phyloP scores from a whole-genome alignment of 768 basidiomycete genomes.

The Rhizopogon vesiculosus region DNA sequence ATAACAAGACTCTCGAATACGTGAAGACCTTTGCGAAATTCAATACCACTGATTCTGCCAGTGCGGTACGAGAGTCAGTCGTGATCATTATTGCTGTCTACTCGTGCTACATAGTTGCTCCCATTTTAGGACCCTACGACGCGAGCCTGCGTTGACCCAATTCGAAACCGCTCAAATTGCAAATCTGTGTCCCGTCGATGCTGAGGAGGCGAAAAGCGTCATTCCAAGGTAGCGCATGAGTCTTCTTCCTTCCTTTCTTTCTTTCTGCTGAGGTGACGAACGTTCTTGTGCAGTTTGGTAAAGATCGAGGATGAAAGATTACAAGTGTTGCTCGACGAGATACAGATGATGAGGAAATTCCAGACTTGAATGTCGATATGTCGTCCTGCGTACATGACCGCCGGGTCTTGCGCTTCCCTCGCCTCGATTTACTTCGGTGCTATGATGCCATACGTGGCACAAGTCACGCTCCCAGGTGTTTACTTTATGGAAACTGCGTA shows the following conservation, averaged over 20 bases:
- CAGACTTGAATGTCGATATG: conserved; percentile 48
- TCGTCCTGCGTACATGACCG: background rate
- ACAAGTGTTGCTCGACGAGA: conserved; percentile 79
- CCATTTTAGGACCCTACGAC: conserved; percentile 58
- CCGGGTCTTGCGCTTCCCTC: background rate
- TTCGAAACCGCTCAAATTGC: conserved; percentile 94
- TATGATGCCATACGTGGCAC: background rate
- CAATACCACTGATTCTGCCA: conserved; percentile 77
- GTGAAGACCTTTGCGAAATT: conserved; percentile 91
- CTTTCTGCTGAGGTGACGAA: background rate
- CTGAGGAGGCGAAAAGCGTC: conserved; percentile 90
- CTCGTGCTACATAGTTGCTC: background rate
- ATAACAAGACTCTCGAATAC: conserved; percentile 90
- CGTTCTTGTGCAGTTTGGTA: conserved; percentile 37
- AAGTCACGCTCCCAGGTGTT: background rate
- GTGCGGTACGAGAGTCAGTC: conserved; percentile 84
- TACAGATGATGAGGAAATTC: conserved; percentile 88
- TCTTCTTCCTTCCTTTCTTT: background rate
- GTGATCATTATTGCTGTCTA: background rate
- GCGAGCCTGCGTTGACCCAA: conserved; percentile 77
- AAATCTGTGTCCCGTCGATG: conserved; percentile 81
- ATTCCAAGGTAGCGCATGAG: conserved; percentile 64
- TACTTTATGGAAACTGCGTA: background rate
- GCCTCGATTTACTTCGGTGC: background rate
- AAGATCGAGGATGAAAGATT: conserved; percentile 86